Conservation (phyloP, 305 asterid species). For the Solanum chacoense region DNA sequence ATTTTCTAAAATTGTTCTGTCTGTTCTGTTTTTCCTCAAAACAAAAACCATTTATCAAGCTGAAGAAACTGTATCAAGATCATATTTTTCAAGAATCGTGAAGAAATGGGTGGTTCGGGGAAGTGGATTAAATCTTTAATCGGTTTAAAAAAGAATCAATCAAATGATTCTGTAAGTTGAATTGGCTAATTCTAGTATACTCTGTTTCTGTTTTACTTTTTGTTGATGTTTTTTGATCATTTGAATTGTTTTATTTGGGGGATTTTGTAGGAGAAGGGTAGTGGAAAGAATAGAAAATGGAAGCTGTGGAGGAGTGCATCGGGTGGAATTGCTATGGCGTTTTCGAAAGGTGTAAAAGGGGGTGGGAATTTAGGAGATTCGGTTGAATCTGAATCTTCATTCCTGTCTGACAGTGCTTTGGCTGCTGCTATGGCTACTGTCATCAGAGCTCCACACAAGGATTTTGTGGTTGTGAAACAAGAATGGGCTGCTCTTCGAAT, state of each 20-base stretch:
- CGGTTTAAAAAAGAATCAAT: constrained; percentile 35
- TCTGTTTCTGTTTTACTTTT: background rate
- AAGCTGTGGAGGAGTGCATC: constrained; percentile 80
- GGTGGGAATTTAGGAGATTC: constrained; percentile 26
- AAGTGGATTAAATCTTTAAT: constrained; percentile 83
- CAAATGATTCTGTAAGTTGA: constrained; percentile 38
- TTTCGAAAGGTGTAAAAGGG: constrained; percentile 29
- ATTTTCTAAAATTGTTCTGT: constrained; percentile 7
- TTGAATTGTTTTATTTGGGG: background rate
- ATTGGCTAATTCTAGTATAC: background rate
- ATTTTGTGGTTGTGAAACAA: constrained; percentile 45
- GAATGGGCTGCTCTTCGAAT: constrained; percentile 83
- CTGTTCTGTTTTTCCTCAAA: background rate
- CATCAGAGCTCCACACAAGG: constrained; percentile 65
- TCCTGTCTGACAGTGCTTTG: constrained; percentile 34
- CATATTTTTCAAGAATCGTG: background rate
- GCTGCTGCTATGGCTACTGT: constrained; percentile 69
- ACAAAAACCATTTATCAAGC: background rate
- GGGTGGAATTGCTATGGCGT: constrained; percentile 29
- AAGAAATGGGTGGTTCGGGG: constrained; percentile 69
- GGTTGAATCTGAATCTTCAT: constrained; percentile 42
- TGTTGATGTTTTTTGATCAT: background rate
- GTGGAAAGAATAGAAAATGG: constrained; percentile 59
- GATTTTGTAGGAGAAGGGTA: constrained; percentile 38
- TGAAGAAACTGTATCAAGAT: background rate